phyloP scores from a whole-genome alignment of 2,329 filamentous ascomycete species.

The Plenodomus tracheiphilus region DNA sequence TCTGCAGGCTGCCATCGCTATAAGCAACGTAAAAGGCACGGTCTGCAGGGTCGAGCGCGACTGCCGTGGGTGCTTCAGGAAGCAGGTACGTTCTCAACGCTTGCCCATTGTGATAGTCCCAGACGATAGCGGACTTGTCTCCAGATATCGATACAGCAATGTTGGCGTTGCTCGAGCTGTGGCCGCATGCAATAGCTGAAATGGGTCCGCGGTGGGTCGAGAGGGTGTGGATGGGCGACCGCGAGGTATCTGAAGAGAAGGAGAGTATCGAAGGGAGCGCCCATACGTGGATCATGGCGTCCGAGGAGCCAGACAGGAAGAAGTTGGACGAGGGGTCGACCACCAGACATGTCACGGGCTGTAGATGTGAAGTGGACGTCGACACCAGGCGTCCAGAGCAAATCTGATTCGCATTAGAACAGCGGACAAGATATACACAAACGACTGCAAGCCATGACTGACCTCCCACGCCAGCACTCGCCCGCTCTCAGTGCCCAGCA shows the following conservation, averaged over 20 bases:
- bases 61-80: conserved; percentile 69
- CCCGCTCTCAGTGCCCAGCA: conserved; percentile 82
- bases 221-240: conserved; percentile 75
- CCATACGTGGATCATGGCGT: conserved; percentile 94
- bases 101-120: conserved; percentile 84
- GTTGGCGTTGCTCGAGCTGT: conserved; percentile 72
- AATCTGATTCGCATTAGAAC: conserved; percentile 53
- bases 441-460: conserved; percentile 30
- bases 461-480: conserved; percentile 94
- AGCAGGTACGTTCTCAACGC: conserved; percentile 82
- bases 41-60: conserved; percentile 79
- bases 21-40: conserved; percentile 81
- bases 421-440: background rate
- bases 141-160: conserved; percentile 81
- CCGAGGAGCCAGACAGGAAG: conserved; percentile 76
- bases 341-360: conserved; percentile 75
- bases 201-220: conserved; percentile 76
- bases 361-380: conserved; percentile 77
- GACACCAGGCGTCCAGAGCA: conserved; percentile 76
- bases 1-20: conserved; percentile 78
- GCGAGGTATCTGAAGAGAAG: conserved; percentile 56
- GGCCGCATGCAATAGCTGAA: conserved; percentile 64
- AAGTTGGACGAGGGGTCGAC: conserved; percentile 71
- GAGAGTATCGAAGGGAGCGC: conserved; percentile 74
- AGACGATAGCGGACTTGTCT: conserved; percentile 88